Evolutionary conservation across 148 eudicot species (phyloP).

Genomic region (Rhododendron griersonianum): DNA sequence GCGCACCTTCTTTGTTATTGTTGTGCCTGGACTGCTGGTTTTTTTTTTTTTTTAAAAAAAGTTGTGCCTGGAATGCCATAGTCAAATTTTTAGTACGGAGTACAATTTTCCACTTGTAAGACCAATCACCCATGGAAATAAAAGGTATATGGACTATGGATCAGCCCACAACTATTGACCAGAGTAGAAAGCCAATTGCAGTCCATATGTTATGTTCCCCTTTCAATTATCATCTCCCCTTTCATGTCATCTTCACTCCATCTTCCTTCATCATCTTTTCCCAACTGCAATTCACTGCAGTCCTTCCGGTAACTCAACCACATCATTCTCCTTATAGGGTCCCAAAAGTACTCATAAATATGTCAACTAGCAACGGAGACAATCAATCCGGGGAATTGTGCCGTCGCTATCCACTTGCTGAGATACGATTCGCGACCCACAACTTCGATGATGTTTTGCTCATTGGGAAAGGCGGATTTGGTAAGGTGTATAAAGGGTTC

Average conservation of each 20-base stretch:
- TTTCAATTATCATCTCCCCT: background rate
- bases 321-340: background rate
- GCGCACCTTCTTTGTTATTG: too few relatives aligned
- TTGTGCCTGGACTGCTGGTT: too few relatives aligned
- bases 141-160: background rate
- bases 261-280: background rate
- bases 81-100: too few relatives aligned
- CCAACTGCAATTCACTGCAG: background rate
- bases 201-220: background rate
- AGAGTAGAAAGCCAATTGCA: background rate
- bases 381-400: background rate
- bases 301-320: background rate
- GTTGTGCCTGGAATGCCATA: too few relatives aligned
- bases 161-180: background rate
- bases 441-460: conserved; percentile 6
- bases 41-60: too few relatives aligned
- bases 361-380: background rate
- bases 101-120: too few relatives aligned
- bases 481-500: conserved; percentile 19
- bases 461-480: conserved; percentile 18
- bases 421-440: conserved; percentile 3
- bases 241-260: background rate
- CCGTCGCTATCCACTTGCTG: conserved; percentile 4
- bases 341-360: background rate
- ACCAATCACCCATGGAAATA: background rate